Evolutionary conservation across 495 filamentous ascomycete genomes (phyloP).

Genomic region (Penicillium waksmanii): DNA sequence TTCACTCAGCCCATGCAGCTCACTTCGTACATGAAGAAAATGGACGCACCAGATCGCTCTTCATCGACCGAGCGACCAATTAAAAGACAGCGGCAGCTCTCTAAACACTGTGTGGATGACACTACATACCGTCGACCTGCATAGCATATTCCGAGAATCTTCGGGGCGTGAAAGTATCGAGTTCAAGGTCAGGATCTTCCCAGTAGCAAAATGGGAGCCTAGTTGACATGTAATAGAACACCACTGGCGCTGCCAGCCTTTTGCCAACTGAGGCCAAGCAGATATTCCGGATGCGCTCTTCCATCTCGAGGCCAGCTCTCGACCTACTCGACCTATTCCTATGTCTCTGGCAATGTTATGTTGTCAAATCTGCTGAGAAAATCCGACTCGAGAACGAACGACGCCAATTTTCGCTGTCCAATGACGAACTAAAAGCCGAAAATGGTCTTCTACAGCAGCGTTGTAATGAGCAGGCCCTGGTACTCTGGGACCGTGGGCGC

Average conservation of each 20-base stretch:
- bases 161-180: not conserved
- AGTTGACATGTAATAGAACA: not conserved
- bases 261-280: not conserved
- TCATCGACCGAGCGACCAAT: not conserved
- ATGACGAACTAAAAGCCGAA: not conserved
- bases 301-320: not conserved
- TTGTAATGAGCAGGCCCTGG: constrained; percentile 6
- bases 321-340: not conserved
- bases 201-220: not conserved
- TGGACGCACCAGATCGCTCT: no score
- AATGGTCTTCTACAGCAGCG: constrained; percentile 7
- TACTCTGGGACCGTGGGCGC: constrained; percentile 5
- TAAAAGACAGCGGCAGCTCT: not conserved
- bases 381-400: no score
- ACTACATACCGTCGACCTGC: not conserved
- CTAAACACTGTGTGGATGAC: not conserved
- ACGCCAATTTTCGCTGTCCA: no score
- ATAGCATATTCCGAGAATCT: not conserved
- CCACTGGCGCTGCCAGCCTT: not conserved
- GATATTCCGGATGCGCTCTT: not conserved
- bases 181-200: not conserved
- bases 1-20: no score
- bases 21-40: no score
- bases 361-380: no score
- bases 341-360: not conserved